Evolutionary conservation across 768 basidiomycete genomes (phyloP).

Genomic region (Tylopilus felleus): DNA sequence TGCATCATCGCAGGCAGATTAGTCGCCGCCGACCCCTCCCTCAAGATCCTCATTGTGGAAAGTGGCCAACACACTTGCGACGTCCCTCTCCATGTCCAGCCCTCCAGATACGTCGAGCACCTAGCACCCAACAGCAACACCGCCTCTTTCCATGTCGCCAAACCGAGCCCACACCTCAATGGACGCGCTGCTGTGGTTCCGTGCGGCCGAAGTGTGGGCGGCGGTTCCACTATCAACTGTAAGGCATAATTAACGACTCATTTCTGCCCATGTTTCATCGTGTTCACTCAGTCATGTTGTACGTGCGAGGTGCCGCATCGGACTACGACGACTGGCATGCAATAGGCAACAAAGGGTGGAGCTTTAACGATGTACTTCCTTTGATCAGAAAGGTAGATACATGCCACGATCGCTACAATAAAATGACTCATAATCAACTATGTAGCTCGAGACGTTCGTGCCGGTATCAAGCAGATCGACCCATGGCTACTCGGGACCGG

Average conservation of each 20-base stretch:
- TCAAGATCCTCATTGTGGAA: constrained; percentile 62
- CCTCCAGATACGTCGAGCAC: constrained; percentile 48
- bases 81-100: constrained; percentile 47
- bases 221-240: constrained; percentile 64
- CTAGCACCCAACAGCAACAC: constrained; percentile 39
- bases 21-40: constrained; percentile 45
- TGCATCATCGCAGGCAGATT: constrained; percentile 54
- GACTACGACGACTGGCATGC: constrained; percentile 61
- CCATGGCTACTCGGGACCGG: constrained; percentile 36
- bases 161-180: constrained; percentile 40
- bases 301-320: constrained; percentile 55
- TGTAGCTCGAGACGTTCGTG: constrained; percentile 36
- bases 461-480: constrained; percentile 27
- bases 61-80: constrained; percentile 51
- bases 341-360: constrained; percentile 58
- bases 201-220: constrained; percentile 52
- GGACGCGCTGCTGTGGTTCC: constrained; percentile 46
- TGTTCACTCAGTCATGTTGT: constrained; percentile 39
- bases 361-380: constrained; percentile 53
- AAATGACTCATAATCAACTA: too few relatives aligned
- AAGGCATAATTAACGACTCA: constrained; percentile 6
- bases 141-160: constrained; percentile 29
- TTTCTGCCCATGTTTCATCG: too few relatives aligned
- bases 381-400: constrained; percentile 50
- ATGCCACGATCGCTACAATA: too few relatives aligned